Conservation (phyloP, 31 red algal genomes). For the Odonthalia washingtoniensis region DNA sequence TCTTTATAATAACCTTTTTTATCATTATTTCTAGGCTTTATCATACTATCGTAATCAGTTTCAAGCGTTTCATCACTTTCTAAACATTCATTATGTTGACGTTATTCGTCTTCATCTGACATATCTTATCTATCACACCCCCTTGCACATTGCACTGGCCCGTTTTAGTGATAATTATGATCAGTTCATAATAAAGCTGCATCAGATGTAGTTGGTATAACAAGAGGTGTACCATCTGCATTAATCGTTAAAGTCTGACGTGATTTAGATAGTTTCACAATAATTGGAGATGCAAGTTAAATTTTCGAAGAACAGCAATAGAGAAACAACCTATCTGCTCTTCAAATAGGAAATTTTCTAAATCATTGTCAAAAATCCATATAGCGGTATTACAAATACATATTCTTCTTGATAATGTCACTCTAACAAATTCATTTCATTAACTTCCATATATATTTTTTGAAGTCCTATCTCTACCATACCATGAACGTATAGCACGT, state of each 20-base stretch:
- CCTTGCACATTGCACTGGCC: neutral
- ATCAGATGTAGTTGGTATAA: slow-evolving; percentile 6
- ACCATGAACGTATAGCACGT: too few species aligned
- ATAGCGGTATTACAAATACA: slow-evolving; percentile 52
- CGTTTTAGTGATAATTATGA: neutral
- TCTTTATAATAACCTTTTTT: neutral
- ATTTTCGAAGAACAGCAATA: slow-evolving; percentile 91
- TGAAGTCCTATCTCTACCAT: too few species aligned
- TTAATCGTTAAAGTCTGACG: slow-evolving; percentile 50
- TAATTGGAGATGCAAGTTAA: slow-evolving; percentile 87
- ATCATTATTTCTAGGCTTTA: neutral
- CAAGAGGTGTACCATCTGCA: slow-evolving; percentile 37
- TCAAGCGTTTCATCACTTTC: slow-evolving; percentile 61
- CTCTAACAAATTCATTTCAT: too few species aligned
- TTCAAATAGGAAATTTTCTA: slow-evolving; percentile 66
- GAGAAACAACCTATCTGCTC: slow-evolving; percentile 84
- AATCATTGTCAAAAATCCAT: slow-evolving; percentile 91
- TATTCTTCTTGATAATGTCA: neutral
- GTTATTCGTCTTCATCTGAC: too few species aligned
- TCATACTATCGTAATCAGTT: slow-evolving; percentile 61
- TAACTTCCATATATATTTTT: too few species aligned
- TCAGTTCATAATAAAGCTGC: too few species aligned
- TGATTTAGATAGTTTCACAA: slow-evolving; percentile 89
- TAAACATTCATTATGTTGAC: neutral
- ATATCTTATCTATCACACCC: neutral